A percentile compares a stretch with the other conserved stretches of the same genome.
These are phyloP conservation scores for Aspergillus haitiensis DNA, from an alignment of 495 filamentous ascomycete species.

Conservation along the genomic window DNA sequence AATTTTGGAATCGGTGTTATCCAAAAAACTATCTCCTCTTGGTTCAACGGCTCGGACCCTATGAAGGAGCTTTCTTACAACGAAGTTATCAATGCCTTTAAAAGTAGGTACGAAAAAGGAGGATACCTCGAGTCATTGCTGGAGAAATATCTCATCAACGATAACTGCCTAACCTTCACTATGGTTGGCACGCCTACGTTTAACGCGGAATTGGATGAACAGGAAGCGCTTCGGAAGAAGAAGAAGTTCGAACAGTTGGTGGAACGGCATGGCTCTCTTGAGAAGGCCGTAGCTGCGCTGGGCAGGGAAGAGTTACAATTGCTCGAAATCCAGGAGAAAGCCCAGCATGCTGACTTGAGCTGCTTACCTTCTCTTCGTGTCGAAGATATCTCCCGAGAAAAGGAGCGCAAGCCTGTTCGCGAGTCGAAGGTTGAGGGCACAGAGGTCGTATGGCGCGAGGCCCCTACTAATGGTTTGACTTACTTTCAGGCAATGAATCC, in stretches of 20 bases:
- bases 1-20: slow-evolving; percentile 90
- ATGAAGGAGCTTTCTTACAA: slow-evolving; percentile 90
- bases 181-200: slow-evolving; percentile 84
- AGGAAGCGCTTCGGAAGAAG: slow-evolving; percentile 71
- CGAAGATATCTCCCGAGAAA: slow-evolving; percentile 78
- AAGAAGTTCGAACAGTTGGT: slow-evolving; percentile 68
- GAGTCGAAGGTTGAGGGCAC: slow-evolving; percentile 65
- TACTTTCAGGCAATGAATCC: slow-evolving; percentile 90
- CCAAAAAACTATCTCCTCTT: slow-evolving; percentile 80
- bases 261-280: slow-evolving; percentile 65
- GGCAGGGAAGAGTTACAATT: slow-evolving; percentile 77
- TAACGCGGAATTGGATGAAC: slow-evolving; percentile 67
- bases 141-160: slow-evolving; percentile 86
- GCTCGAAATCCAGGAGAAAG: slow-evolving; percentile 76
- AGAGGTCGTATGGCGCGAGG: slow-evolving; percentile 85
- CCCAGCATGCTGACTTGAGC: slow-evolving; percentile 77
- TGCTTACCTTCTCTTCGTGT: slow-evolving; percentile 86
- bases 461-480: slow-evolving; percentile 91
- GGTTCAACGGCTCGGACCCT: slow-evolving; percentile 94
- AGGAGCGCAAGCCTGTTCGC: slow-evolving; percentile 67
- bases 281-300: slow-evolving; percentile 66
- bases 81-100: slow-evolving; percentile 78
- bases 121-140: slow-evolving; percentile 82
- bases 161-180: slow-evolving; percentile 84
- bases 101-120: slow-evolving; percentile 65